Conservation (phyloP, 352 stramenopile species). For the Phytopythium vexans region DNA sequence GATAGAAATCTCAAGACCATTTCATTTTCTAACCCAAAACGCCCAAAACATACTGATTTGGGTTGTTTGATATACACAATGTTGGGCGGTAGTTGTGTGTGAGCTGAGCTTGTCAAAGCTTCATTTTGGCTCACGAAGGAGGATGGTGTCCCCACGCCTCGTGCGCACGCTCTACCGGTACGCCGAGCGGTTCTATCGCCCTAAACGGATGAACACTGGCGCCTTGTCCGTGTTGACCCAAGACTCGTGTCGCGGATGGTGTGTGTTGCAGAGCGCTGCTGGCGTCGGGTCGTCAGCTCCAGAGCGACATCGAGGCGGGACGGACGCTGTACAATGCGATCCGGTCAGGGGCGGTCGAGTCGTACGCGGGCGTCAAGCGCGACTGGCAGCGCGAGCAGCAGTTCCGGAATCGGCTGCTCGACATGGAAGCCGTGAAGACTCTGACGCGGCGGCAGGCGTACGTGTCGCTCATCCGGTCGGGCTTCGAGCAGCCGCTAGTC, state of each 20-base stretch:
- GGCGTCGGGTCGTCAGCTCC: conserved; percentile 47
- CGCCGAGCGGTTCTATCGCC: neutral
- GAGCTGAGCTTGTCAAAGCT: neutral
- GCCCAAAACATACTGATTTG: neutral
- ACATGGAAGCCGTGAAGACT: conserved; percentile 36
- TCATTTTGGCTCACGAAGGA: neutral
- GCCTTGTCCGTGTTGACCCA: too few species aligned
- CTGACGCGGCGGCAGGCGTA: conserved; percentile 23
- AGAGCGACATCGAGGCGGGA: conserved; percentile 42
- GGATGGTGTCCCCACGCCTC: conserved; percentile 19
- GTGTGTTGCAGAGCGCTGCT: conserved; percentile 36
- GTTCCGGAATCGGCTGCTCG: conserved; percentile 50
- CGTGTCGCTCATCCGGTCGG: conserved; percentile 45
- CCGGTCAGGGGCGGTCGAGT: conserved; percentile 56
- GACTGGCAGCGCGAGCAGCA: conserved; percentile 75
- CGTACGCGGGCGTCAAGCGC: conserved; percentile 58
- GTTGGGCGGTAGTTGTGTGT: neutral
- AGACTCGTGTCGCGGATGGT: neutral
- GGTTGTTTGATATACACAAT: conserved; percentile 6
- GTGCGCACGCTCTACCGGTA: conserved; percentile 44
- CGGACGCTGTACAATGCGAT: conserved; percentile 60
- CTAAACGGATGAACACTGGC: neutral
- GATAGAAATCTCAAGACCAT: too few species aligned
- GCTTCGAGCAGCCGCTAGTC: conserved; percentile 41
- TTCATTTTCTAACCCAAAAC: too few species aligned